Evolutionary conservation across 1,284 basidiomycete species (phyloP), one percentile per base, ranked within the genome.

Genomic region (Prillingera fragicola): DNA sequence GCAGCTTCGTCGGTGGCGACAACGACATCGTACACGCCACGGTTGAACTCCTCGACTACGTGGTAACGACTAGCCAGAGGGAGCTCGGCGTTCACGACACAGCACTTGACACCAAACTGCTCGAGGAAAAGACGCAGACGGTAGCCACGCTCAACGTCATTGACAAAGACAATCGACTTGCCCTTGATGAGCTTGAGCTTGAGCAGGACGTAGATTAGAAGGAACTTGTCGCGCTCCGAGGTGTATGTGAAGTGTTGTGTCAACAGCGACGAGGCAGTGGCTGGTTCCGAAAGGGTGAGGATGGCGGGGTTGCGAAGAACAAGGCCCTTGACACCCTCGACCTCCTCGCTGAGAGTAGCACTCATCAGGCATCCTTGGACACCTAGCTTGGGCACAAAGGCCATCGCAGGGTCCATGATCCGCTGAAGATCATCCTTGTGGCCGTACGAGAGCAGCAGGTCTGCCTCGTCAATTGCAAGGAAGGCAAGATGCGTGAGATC

Each of bases 31-130:
- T 97, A 98, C 10, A 94, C 88, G 7, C 95, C 95, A 60, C 91
- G 89, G 73, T 99, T 97, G 68, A 99, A 99, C 72, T 97, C 94
- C 62, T 99, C 91, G 3, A 99, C 94, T 5, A 87, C 86, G 65
- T 98, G 95, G 64, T 94, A 97, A 81, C 91, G 79, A 19, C 89
- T 94, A 62, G 96, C 97, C 47, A 97, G 74, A 0, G 95, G 95
- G 36, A 99, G 73, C 71, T 98, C 95, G 14, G 89, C 89, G 63
- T 99, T 97, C 29, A 99, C 78, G 1, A 99, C 92, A 59, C 92
- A 97, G 54, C 85, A 86, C 69, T 91, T 90, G 67, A 98, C 86
- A 1, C 89, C 94, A 60, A 97, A 98, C 70, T 97, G 92, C 65
- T 98, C 95, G 41, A 99, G 75, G 74, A 98, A 99, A 22, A 99